Evolutionary conservation across 2,329 filamentous ascomycete genomes (phyloP).

Genomic region (Paraphaeosphaeria minitans): DNA sequence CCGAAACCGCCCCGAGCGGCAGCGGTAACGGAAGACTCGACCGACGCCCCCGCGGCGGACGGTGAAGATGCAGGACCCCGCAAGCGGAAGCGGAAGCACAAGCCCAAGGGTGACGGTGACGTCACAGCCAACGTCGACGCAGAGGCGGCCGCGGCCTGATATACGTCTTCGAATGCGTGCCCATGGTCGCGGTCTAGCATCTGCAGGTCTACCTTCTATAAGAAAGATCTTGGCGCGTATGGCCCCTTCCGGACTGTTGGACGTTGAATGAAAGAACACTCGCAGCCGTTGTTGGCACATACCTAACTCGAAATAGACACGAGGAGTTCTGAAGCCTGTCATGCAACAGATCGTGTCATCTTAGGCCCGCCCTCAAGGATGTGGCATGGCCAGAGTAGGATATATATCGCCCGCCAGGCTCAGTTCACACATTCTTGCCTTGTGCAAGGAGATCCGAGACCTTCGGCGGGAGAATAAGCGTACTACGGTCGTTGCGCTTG

Average conservation of each 20-base stretch:
- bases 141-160: constrained; percentile 30
- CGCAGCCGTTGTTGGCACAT: neutral
- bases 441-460: constrained; percentile 62
- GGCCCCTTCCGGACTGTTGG: neutral
- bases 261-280: neutral
- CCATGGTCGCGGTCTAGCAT: neutral
- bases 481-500: constrained; percentile 83
- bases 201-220: neutral
- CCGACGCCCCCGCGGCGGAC: constrained; percentile 17
- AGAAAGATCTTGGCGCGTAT: neutral
- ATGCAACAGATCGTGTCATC: neutral
- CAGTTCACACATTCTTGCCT: constrained; percentile 55
- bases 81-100: constrained; percentile 49
- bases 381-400: neutral
- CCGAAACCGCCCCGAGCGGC: constrained; percentile 12
- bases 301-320: neutral
- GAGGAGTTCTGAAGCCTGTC: neutral
- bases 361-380: too few relatives aligned
- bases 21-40: constrained; percentile 12
- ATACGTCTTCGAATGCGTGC: neutral
- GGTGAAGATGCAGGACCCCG: constrained; percentile 35
- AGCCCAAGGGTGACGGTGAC: constrained; percentile 37
- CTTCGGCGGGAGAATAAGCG: constrained; percentile 87
- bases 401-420: neutral
- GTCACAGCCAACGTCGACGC: constrained; percentile 17